These are phyloP conservation scores for Fragilaria radians DNA, from an alignment of 108 stramenopile species.

Conservation along the genomic window DNA sequence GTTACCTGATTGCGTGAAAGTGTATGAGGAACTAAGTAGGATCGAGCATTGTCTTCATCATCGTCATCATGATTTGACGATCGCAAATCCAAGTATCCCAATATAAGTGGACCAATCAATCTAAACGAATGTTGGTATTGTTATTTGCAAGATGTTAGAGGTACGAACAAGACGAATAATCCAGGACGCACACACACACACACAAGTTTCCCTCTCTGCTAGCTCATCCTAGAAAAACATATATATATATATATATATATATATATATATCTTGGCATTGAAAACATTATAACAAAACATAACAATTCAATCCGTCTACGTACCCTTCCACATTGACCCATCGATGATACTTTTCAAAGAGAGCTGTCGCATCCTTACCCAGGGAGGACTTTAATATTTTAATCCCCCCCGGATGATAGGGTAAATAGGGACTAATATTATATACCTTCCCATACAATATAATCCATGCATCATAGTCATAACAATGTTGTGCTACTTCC, in stretches of 20 bases:
- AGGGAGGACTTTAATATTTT: conserved; percentile 57
- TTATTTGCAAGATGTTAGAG: no score
- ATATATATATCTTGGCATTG: no score
- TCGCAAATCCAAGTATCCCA: conserved; percentile 20
- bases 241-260: no score
- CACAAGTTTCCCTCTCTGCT: no score
- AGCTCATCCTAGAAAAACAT: no score
- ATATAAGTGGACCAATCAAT: conserved; percentile 30
- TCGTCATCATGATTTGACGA: background rate
- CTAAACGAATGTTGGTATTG: background rate
- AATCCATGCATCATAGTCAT: conserved; percentile 85
- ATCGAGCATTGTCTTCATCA: no score
- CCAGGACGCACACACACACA: no score
- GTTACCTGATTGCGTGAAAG: no score
- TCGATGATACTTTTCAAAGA: conserved; percentile 89
- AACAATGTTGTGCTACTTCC: conserved; percentile 68
- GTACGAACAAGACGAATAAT: no score
- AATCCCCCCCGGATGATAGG: conserved; percentile 94
- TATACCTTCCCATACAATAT: conserved; percentile 82
- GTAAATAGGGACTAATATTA: conserved; percentile 87
- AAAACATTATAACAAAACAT: background rate
- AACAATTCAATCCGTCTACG: no score
- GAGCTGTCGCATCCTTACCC: conserved; percentile 76
- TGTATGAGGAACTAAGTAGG: no score
- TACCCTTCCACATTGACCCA: conserved; percentile 80